Percentiles rank a stretch among this genome's conserved stretches.
Conservation (phyloP, 1,284 basidiomycete genomes). For the Papiliotrema nemorosa region DNA sequence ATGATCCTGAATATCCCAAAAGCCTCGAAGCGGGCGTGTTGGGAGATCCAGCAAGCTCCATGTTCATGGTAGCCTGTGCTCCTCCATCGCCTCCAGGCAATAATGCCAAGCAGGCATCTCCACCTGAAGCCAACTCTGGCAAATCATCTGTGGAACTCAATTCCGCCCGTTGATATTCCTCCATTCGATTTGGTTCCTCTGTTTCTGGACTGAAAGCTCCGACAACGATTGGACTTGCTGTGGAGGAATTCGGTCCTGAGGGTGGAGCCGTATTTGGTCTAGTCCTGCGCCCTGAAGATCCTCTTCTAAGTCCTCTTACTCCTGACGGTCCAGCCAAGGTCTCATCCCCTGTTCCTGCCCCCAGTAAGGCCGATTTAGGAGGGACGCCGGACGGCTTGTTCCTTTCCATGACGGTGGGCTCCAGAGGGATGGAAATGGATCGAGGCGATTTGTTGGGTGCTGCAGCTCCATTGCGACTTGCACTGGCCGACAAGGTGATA, state of each 20-base stretch:
- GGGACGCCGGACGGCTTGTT: constrained; percentile 5
- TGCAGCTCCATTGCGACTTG: constrained; percentile 1
- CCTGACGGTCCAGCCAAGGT: no score
- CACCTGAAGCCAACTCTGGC: background rate
- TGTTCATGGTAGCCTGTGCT: background rate
- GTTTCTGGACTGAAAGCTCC: constrained; percentile 4
- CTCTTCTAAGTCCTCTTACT: no score
- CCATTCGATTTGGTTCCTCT: background rate
- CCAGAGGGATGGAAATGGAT: constrained; percentile 10
- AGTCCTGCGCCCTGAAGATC: no score
- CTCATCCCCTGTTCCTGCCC: no score
- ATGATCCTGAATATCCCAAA: no score
- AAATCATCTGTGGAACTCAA: background rate
- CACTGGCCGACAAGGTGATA: constrained; percentile 33
- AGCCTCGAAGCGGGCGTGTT: no score
- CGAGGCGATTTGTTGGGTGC: constrained; percentile 9
- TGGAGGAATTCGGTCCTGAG: no score
- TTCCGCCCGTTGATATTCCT: background rate
- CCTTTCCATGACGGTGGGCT: constrained; percentile 8
- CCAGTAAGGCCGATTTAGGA: background rate
- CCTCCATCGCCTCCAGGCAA: background rate
- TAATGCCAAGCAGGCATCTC: background rate
- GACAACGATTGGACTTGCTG: background rate
- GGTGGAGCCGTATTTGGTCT: no score
- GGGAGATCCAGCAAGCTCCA: background rate